A percentile compares a stretch with the other conserved stretches of the same genome.
Evolutionary conservation across 495 filamentous ascomycete genomes (phyloP).

Genomic region (Talaromyces wortmannii): DNA sequence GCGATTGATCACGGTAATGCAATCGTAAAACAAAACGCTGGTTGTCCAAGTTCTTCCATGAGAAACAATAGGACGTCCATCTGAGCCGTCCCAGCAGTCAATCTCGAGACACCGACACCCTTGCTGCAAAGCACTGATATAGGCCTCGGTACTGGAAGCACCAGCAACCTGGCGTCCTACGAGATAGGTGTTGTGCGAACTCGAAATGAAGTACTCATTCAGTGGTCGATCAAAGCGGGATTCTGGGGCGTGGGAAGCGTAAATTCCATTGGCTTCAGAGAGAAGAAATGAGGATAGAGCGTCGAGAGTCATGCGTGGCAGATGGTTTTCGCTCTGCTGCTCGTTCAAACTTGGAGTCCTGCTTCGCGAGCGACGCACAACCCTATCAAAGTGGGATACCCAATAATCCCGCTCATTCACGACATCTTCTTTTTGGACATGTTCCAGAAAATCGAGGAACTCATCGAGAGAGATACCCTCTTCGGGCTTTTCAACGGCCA

Average conservation of each 20-base stretch:
- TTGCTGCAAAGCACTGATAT: slow-evolving; percentile 80
- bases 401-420: slow-evolving; percentile 57
- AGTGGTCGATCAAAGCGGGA: slow-evolving; percentile 70
- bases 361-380: slow-evolving; percentile 55
- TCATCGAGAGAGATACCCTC: slow-evolving; percentile 60
- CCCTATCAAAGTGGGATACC: slow-evolving; percentile 67
- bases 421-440: slow-evolving; percentile 70
- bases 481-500: slow-evolving; percentile 39
- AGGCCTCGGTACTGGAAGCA: slow-evolving; percentile 86
- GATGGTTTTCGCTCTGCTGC: slow-evolving; percentile 24
- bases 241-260: slow-evolving; percentile 47
- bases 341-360: slow-evolving; percentile 34
- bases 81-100: slow-evolving; percentile 92
- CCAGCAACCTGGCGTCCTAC: slow-evolving; percentile 84
- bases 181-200: slow-evolving; percentile 97
- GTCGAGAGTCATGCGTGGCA: slow-evolving; percentile 59
- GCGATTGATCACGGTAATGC: slow-evolving; percentile 84
- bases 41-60: slow-evolving; percentile 88
- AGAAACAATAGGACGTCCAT: slow-evolving; percentile 78
- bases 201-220: slow-evolving; percentile 98
- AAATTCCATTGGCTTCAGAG: slow-evolving; percentile 60
- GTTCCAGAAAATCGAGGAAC: slow-evolving; percentile 69
- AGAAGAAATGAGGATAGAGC: slow-evolving; percentile 71
- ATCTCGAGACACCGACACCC: slow-evolving; percentile 95
- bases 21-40: slow-evolving; percentile 78